Percentiles rank a stretch among this genome's conserved stretches.
These are phyloP conservation scores for Trichoderma gracile DNA, from an alignment of 2,329 filamentous ascomycete species.

Conservation along the genomic window DNA sequence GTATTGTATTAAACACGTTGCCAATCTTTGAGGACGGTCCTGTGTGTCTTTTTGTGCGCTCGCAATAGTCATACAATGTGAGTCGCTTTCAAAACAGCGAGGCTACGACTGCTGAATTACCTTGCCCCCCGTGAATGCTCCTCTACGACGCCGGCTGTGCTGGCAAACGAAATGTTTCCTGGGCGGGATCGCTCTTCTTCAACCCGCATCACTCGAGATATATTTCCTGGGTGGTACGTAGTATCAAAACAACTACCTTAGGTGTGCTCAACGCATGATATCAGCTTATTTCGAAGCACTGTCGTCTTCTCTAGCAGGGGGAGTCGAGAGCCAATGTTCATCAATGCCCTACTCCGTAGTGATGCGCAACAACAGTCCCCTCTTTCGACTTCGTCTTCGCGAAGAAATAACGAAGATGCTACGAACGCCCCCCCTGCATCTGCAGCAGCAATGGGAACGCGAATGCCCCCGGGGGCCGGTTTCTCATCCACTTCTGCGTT, in stretches of 20 bases:
- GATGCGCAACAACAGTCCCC: too few species aligned
- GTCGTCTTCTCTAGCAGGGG: neutral
- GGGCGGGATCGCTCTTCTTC: neutral
- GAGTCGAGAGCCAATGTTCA: neutral
- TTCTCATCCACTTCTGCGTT: constrained; percentile 9
- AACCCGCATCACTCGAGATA: neutral
- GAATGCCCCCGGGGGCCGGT: neutral
- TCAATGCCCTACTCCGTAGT: neutral
- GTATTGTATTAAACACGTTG: neutral
- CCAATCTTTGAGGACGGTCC: neutral
- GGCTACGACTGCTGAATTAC: neutral
- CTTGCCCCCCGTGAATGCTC: neutral
- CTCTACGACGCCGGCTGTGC: neutral
- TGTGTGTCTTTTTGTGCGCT: neutral
- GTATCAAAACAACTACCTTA: neutral
- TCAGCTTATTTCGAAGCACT: constrained; percentile 13
- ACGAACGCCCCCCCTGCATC: constrained; percentile 20
- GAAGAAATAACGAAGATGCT: neutral
- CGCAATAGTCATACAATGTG: neutral
- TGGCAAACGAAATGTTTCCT: neutral
- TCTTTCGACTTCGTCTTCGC: neutral
- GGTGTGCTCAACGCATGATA: too few species aligned
- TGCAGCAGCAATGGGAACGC: constrained; percentile 10
- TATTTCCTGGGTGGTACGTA: neutral
- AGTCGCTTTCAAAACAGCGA: neutral